Evolutionary conservation across 2,329 filamentous ascomycete genomes (phyloP), one percentile per base, ranked within the genome.

Genomic region (Pyrenophora teres): DNA sequence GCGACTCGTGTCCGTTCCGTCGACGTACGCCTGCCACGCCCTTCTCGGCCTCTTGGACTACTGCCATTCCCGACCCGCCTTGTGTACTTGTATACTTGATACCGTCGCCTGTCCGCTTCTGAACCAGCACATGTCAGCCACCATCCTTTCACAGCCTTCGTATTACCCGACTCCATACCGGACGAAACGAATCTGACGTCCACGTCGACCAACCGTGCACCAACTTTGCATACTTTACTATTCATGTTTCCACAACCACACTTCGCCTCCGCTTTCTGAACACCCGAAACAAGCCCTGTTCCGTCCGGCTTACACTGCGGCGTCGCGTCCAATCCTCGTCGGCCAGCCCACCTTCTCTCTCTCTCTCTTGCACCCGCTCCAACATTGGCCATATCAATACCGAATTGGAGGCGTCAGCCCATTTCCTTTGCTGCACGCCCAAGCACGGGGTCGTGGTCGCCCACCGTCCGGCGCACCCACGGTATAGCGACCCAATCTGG

Each of bases 371-470:
- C 37, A 35, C 15, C 6, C 37, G 21, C 31, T 38, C 44, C 37
- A 35, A 32, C 12, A 30, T 44, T 19, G 9, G 36, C 32, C 16
- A 33, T 18, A 30, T 44, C 43, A 27, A 23, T 13, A 36, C 23
- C 46, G 44, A 46, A 40, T 32, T 54, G 46, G 52, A 46, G 47
- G 43, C 40, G 12, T 30, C 23, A 31, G 19, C 23, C n/a, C 15
- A 47, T 19, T 41, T 40, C 4, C 23, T 19, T 21, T 38, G 44
- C 48, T 44, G 39, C 54, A 46, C 43, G 44, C 47, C 54, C 54
- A 52, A 16, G 19, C 13, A 36, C 25, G 38, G 54, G 51, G 42
- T 44, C 52, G 43, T 42, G 21, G 25, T 48, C 43, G 51, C 37
- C 44, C 39, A 39, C 18, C 39, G 25, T 16, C 50, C 18, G 51